phyloP scores from a whole-genome alignment of 148 eudicot species.

The Nyssa sinensis region DNA sequence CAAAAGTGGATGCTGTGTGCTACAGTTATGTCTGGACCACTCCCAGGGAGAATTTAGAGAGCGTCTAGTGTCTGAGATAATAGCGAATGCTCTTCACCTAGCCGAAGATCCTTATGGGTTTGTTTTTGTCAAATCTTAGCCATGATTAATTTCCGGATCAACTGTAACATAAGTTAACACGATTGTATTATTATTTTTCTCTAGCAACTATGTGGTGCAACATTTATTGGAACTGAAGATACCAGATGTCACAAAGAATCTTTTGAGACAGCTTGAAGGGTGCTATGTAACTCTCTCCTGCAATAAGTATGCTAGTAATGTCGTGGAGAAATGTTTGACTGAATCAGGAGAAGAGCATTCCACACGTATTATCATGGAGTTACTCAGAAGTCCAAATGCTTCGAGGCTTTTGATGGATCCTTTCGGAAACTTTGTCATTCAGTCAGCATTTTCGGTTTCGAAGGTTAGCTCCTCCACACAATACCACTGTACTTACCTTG shows the following conservation, averaged over 20 bases:
- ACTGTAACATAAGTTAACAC: neutral
- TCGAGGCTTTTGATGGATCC: conserved; percentile 43
- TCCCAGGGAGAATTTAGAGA: conserved; percentile 35
- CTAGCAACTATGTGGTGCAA: conserved; percentile 65
- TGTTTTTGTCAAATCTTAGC: conserved; percentile 14
- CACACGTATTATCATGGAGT: conserved; percentile 32
- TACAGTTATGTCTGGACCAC: conserved; percentile 50
- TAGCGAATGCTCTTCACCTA: conserved; percentile 37
- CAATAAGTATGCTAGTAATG: conserved; percentile 60
- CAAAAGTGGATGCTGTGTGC: conserved; percentile 60
- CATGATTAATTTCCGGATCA: neutral
- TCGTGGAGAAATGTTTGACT: conserved; percentile 48
- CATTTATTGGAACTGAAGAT: conserved; percentile 31
- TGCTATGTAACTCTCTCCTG: conserved; percentile 32
- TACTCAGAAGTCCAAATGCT: conserved; percentile 28
- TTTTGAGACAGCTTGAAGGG: conserved; percentile 42
- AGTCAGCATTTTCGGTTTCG: conserved; percentile 39
- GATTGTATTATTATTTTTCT: conserved; percentile 5
- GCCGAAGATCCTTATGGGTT: conserved; percentile 62
- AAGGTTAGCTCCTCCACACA: conserved; percentile 27
- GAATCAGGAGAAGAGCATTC: conserved; percentile 31
- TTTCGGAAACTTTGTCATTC: conserved; percentile 56
- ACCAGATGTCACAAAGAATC: conserved; percentile 23
- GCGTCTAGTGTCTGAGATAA: conserved; percentile 27
- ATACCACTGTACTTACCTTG: neutral